Conservation (phyloP, 805 yeast species). For the Monosporozyma unispora region DNA sequence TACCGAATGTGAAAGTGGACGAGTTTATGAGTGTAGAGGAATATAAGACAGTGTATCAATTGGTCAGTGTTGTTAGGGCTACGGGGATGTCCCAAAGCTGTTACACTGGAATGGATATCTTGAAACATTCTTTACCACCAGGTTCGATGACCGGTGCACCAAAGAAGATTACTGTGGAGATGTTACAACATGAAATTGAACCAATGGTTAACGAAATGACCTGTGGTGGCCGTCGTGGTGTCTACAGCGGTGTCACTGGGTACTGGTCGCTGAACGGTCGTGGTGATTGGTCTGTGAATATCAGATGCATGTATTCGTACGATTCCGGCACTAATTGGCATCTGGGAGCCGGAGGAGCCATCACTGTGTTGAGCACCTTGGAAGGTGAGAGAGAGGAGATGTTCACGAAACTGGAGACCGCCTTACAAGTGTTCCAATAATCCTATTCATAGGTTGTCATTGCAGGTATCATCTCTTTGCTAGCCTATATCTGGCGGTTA, state of each 20-base stretch:
- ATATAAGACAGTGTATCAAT: conserved; percentile 80
- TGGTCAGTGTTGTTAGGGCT: conserved; percentile 85
- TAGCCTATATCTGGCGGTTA: not conserved
- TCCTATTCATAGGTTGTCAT: not conserved
- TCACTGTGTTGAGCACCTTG: conserved; percentile 77
- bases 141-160: conserved; percentile 99
- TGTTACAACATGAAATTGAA: conserved; percentile 43
- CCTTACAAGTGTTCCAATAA: conserved; percentile 55
- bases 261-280: conserved; percentile 84
- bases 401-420: conserved; percentile 70
- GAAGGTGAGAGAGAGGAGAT: conserved; percentile 90
- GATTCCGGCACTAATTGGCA: conserved; percentile 50
- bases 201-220: conserved; percentile 28
- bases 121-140: conserved; percentile 79
- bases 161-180: conserved; percentile 81
- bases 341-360: conserved; percentile 98
- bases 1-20: conserved; percentile 58
- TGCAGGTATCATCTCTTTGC: not conserved
- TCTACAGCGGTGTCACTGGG: conserved; percentile 92
- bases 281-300: conserved; percentile 94
- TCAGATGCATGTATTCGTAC: conserved; percentile 72
- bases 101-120: conserved; percentile 67
- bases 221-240: conserved; percentile 44
- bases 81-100: conserved; percentile 14
- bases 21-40: conserved; percentile 89